Percentiles rank a stretch among this genome's conserved stretches.
Evolutionary conservation across 805 yeast species (phyloP).

Genomic region (Naumovozyma baii): DNA sequence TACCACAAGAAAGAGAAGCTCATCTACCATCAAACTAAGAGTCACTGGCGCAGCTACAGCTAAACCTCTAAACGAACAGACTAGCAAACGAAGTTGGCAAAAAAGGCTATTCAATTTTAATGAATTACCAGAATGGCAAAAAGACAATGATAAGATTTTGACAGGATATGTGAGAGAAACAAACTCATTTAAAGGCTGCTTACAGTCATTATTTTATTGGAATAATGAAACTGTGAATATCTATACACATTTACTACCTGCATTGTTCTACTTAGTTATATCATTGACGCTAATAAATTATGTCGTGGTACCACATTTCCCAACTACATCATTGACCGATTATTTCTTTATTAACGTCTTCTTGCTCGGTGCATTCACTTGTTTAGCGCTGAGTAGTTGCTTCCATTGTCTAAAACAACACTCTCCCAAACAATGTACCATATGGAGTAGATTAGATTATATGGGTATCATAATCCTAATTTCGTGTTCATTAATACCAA

Average conservation of each 20-base stretch:
- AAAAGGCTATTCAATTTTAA: conserved; percentile 30
- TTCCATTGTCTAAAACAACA: conserved; percentile 65
- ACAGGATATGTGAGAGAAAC: conserved; percentile 59
- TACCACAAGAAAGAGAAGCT: neutral
- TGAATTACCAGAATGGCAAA: conserved; percentile 63
- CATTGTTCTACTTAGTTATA: conserved; percentile 22
- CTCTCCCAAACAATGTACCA: conserved; percentile 41
- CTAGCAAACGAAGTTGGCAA: neutral
- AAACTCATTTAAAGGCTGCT: conserved; percentile 36
- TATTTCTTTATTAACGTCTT: conserved; percentile 44
- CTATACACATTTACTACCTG: conserved; percentile 51
- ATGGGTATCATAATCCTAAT: conserved; percentile 64
- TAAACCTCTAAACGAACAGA: neutral
- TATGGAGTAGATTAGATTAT: conserved; percentile 66
- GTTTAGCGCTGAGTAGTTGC: conserved; percentile 53
- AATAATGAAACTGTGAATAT: conserved; percentile 71
- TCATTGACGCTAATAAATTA: conserved; percentile 19
- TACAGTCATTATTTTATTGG: conserved; percentile 41
- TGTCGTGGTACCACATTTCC: conserved; percentile 25
- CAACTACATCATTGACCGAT: conserved; percentile 36
- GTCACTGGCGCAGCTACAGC: neutral
- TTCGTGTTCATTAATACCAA: conserved; percentile 49
- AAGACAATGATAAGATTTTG: conserved; percentile 57
- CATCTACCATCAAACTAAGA: neutral
- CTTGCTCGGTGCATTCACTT: conserved; percentile 46